Base-by-base conservation (phyloP, 2,329 filamentous ascomycete species). In the Trichoderma atroviride region DNA sequence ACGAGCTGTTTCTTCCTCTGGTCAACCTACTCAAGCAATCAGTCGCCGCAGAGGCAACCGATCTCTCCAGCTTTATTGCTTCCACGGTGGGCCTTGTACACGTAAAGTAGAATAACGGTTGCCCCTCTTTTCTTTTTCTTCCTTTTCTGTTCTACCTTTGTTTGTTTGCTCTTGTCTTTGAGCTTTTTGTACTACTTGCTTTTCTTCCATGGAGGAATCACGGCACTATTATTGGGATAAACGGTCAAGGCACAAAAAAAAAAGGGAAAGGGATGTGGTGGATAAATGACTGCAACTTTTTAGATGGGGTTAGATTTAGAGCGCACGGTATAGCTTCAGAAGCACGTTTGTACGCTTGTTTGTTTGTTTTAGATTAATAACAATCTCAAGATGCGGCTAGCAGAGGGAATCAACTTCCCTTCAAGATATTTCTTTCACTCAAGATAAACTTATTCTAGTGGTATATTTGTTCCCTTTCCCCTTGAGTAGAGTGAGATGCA, bases 1-100 rank as follows among this genome's bases (percentile, higher is more conserved):
- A 70, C 19, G 35, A 13, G 29, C 63, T 81, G 22, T 81, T 81
- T 60, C 68, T 79, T 6, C 80, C 80, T 0, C 27, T 81, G 68
- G 65, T 74, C 6, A 72, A 79, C 27, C 72, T 81, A 0, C 52
- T 81, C 2, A 69, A 75, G 40, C 71, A 77, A 53, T 74, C 71
- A 13, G 27, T 13, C 33, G 5, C 3, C 2, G 33, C 11, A 5
- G 11, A 5, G 13, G 33, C 33, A 13, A 1, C 64, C 1, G 69
- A 73, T 62, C 35, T 78, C 29, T 65, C 74, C 0, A 53, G 70
- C 10, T 68, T 79, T 60, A 73, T 52, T n/a, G 11, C 31, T 31
- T 43, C 31, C 14, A 27, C 11, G 1, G 33, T 6, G 13, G 19
- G 29, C 16, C 47, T 56, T 56, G 7, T 29, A 22, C 7, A 35